Base-by-base conservation (phyloP, 2,329 filamentous ascomycete species). In the Grosmannia huntii region DNA sequence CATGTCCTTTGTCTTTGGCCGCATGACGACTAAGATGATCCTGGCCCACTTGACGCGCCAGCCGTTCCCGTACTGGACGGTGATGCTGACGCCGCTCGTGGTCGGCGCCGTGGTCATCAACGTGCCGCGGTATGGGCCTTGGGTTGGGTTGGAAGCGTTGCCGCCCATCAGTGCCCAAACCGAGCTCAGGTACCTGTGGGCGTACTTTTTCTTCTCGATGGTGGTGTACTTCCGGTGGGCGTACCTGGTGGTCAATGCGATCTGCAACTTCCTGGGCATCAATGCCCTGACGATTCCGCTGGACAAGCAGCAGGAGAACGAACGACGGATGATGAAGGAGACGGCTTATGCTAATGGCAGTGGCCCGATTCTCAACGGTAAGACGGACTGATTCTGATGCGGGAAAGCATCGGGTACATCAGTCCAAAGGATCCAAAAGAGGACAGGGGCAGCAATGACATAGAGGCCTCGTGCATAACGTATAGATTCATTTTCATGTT, bases 1-100 rank as follows among this genome's bases (percentile, higher is more conserved):
- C 60, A 87, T 97, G 78, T 88, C 89, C n/a, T 91, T 97, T 66
- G 94, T 96, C 60, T 97, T 99, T 71, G 94, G 94, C 41, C 87
- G 94, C 64, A 90, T 99, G 86, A 97, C 94, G 0, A 99, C 94
- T 46, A 99, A 97, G 77, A 97, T 97, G 72, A 99, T 99, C 68
- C 84, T 99, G 21, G 92, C 94, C 3, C 94, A 99, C 71, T 78
- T 99, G 56, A 94, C 94, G 2, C 84, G 84, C 62, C 94, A 97
- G 70, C 89, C 92, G 4, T 99, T 97, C 73, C 94, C 94, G 1
- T 95, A 89, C 79, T 97, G 91, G 90, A 97, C 94, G 12, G 81
- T 94, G 54, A 88, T 97, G 81, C 79, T 97, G 44, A 83, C 82
- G 38, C 94, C 94, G 9, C 83, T 99, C 46, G 80, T 96, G 53